Base-by-base conservation (phyloP, 169 alveolate genomes). In the Plasmodium relictum region DNA sequence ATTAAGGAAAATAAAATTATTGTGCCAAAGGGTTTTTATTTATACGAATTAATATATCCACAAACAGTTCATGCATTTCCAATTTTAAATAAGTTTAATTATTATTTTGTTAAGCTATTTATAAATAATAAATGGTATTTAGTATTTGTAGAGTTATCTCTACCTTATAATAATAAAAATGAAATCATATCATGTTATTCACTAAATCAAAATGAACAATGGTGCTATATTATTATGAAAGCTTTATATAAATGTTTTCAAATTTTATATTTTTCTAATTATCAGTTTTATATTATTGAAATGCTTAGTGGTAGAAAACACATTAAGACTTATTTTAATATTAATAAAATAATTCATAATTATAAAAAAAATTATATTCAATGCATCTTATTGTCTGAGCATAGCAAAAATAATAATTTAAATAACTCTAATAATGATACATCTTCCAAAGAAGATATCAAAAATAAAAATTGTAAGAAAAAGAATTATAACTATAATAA, bases 81-180 rank as follows among this genome's bases (percentile, higher is more conserved):
- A 37, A 24, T 83, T n/a, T 44, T 72, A 68, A 83, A 83, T 45
- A 66, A 48, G 66, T 37, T 83, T 24, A 83, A 59, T 62, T 68
- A 83, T 61, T 83, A 83, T 48, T 66, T 83, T 20, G 91, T 83
- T 37, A 83, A 83, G 37, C 58, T 83, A 3, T 83, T 14, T 16
- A 83, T 83, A 83, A 83, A 83, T 83, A 83, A 83, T 83, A 68
- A 66, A 52, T 83, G 91, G 91, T 62, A 41, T 24, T 54, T 83
- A 83, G 72, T 83, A 39, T 83, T 83, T 68, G 74, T 83, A 18
- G 73, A 83, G n/a, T 24, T 83, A 3, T 6, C 16, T 14, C 16
- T 44, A 56, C 80, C 91, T 6, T 68, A 52, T 45, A 24, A 83
- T 83, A 62, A 54, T 16, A 22, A 68, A 6, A 56, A 83, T n/a